Evolutionary conservation across 352 stramenopile genomes (phyloP).

Genomic region (Phytopythium sindhum): DNA sequence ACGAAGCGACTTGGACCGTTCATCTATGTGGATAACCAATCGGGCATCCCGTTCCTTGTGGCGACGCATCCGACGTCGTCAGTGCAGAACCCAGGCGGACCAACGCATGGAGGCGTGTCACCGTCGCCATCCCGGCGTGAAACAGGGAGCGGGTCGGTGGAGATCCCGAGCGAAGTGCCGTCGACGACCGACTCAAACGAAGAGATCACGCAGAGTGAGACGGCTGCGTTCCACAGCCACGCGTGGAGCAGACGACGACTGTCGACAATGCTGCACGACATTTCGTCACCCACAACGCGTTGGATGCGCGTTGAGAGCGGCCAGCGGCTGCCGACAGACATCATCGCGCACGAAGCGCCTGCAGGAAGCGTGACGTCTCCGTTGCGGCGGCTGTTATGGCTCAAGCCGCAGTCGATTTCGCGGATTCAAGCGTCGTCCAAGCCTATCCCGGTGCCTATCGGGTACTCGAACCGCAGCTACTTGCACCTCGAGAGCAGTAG

Average conservation of each 20-base stretch:
- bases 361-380: slow-evolving; percentile 79
- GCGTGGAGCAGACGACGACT: slow-evolving; percentile 62
- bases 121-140: slow-evolving; percentile 6
- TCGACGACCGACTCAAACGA: slow-evolving; percentile 29
- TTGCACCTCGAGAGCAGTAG: slow-evolving; percentile 71
- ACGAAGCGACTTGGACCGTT: slow-evolving; percentile 62
- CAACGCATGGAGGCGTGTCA: slow-evolving; percentile 3
- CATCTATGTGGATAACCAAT: slow-evolving; percentile 88
- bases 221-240: slow-evolving; percentile 42
- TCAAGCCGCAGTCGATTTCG: slow-evolving; percentile 63
- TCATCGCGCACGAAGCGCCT: slow-evolving; percentile 79
- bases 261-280: slow-evolving; percentile 73
- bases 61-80: slow-evolving; percentile 42
- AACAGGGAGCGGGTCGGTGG: slow-evolving; percentile 34
- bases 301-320: slow-evolving; percentile 70
- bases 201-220: slow-evolving; percentile 40
- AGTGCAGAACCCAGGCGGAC: background rate
- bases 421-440: slow-evolving; percentile 41
- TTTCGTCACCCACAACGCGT: slow-evolving; percentile 62
- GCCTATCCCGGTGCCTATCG: slow-evolving; percentile 82
- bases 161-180: slow-evolving; percentile 51
- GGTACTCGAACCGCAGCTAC: slow-evolving; percentile 84
- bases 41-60: slow-evolving; percentile 77
- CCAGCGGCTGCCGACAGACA: slow-evolving; percentile 64
- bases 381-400: slow-evolving; percentile 67